A percentile compares a stretch with the other conserved stretches of the same genome.
These are phyloP conservation scores for Bacidia rubella DNA, from an alignment of 495 filamentous ascomycete genomes.

Conservation along the genomic window DNA sequence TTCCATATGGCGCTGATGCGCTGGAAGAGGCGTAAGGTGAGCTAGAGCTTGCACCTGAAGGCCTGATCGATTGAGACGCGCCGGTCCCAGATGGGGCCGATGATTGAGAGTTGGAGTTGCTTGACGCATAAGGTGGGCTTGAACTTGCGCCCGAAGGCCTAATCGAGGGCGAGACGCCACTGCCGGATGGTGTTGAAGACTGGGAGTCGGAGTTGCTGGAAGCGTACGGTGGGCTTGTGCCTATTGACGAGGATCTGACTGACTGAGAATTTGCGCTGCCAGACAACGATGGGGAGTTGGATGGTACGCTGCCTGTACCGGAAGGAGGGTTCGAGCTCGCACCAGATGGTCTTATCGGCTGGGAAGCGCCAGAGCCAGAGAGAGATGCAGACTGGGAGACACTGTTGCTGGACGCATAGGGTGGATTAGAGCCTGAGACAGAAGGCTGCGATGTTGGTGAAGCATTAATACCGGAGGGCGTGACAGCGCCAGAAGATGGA, in stretches of 20 bases:
- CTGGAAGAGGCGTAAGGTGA: neutral
- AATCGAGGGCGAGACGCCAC: no score
- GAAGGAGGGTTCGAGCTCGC: neutral
- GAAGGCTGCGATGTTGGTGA: neutral
- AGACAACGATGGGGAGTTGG: neutral
- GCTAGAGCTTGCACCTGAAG: neutral
- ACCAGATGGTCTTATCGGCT: neutral
- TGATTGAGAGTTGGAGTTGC: no score
- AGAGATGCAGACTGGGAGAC: neutral
- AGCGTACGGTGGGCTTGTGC: neutral
- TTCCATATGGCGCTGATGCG: neutral
- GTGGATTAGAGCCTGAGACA: neutral
- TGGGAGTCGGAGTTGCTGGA: neutral
- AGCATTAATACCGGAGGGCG: neutral
- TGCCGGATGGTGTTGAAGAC: no score
- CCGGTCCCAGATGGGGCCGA: neutral
- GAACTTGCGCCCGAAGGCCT: neutral
- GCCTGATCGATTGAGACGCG: neutral
- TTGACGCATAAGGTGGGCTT: neutral
- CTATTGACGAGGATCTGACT: neutral
- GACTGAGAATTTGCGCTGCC: neutral
- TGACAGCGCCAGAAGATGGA: neutral
- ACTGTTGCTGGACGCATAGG: neutral
- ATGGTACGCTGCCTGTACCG: no score
- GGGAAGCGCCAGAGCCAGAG: neutral